Percentiles rank a stretch among this genome's conserved stretches.
Evolutionary conservation across 176 grass and related monocot species (phyloP).

Genomic region (Carex littledalei): DNA sequence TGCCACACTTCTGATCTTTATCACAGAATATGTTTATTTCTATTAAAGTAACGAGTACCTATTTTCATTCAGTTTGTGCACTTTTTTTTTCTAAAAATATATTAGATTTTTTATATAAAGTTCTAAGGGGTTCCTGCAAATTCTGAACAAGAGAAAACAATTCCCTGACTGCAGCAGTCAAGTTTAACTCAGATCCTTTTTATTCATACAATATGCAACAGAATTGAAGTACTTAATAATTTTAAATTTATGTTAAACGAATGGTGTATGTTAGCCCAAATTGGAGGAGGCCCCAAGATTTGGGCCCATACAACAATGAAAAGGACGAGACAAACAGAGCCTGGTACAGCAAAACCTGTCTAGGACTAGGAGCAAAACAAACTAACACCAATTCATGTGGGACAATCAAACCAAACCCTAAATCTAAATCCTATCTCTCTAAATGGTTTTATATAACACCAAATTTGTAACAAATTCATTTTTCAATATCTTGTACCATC

Average conservation of each 20-base stretch:
- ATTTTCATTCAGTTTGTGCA: background rate
- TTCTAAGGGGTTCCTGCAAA: background rate
- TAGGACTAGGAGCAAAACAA: background rate
- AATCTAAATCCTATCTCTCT: background rate
- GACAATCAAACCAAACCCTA: conserved; percentile 3
- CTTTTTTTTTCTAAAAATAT: background rate
- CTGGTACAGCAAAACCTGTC: conserved; percentile 2
- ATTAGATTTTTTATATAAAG: background rate
- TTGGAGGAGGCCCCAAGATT: background rate
- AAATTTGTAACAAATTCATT: background rate
- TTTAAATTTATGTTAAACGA: background rate
- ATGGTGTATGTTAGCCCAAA: background rate
- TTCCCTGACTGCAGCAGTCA: too few species aligned
- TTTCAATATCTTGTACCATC: background rate
- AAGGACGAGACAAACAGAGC: background rate
- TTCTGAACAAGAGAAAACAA: background rate
- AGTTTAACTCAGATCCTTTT: background rate
- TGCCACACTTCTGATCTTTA: too few species aligned
- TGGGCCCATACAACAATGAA: background rate
- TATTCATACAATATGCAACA: background rate
- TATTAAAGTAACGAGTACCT: background rate
- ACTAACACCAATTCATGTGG: background rate
- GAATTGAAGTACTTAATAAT: background rate
- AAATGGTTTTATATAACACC: background rate
- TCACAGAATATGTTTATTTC: background rate